Evolutionary conservation across 2,329 filamentous ascomycete species (phyloP).

Genomic region (Ascochyta clinopodiicola): DNA sequence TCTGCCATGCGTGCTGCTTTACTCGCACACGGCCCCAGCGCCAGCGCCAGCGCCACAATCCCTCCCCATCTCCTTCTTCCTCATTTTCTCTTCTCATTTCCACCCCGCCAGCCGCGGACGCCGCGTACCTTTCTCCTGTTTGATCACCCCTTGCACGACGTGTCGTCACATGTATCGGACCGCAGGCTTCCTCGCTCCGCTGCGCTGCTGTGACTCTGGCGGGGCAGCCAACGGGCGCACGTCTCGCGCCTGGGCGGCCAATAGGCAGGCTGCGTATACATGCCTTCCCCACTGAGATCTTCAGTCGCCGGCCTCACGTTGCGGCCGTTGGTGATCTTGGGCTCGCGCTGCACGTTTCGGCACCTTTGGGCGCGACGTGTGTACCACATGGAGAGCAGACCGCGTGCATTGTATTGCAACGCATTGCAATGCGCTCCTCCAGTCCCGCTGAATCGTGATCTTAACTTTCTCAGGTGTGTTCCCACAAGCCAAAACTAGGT

Average conservation of each 20-base stretch:
- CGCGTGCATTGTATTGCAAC: neutral
- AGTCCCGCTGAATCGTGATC: too few species aligned
- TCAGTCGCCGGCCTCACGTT: constrained; percentile 6
- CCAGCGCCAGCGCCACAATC: too few species aligned
- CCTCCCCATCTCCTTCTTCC: too few species aligned
- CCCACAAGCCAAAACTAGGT: neutral
- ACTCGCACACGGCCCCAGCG: too few species aligned
- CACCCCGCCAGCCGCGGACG: constrained; percentile 2
- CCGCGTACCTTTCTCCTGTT: constrained; percentile 15
- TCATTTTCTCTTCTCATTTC: neutral
- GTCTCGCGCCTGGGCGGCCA: neutral
- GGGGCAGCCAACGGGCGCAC: constrained; percentile 6
- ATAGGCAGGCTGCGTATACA: neutral
- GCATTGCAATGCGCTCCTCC: too few species aligned
- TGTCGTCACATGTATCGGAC: neutral
- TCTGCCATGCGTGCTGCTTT: too few species aligned
- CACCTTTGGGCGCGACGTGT: neutral
- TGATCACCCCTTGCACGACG: constrained; percentile 24
- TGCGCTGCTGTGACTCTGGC: neutral
- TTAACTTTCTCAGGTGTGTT: too few species aligned
- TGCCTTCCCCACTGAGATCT: constrained; percentile 12
- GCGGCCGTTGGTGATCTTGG: neutral
- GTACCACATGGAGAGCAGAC: neutral
- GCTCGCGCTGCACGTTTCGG: neutral
- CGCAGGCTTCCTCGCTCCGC: neutral